A percentile compares a stretch with the other conserved stretches of the same genome.
Evolutionary conservation across 1,284 basidiomycete genomes (phyloP).

Genomic region (Boletus hoseneyae): DNA sequence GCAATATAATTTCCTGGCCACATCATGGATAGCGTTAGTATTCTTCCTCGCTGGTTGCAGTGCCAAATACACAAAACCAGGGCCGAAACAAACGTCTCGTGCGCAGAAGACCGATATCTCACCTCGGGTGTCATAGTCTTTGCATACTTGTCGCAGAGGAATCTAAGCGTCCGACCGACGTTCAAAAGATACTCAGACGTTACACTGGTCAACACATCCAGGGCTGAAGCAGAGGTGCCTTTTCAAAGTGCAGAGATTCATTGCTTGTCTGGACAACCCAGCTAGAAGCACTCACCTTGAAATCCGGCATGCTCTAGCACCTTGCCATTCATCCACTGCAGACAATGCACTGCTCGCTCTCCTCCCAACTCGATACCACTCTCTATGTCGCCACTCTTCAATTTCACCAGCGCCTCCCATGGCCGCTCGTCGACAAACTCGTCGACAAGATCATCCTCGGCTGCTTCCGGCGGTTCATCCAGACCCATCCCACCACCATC

Average conservation of each 20-base stretch:
- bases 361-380: slow-evolving; percentile 42
- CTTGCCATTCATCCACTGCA: slow-evolving; percentile 69
- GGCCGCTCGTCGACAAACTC: slow-evolving; percentile 49
- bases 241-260: slow-evolving; percentile 7
- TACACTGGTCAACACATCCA: slow-evolving; percentile 82
- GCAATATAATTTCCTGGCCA: slow-evolving; percentile 83
- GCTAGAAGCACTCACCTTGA: slow-evolving; percentile 58
- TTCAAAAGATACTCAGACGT: slow-evolving; percentile 81
- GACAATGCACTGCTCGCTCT: slow-evolving; percentile 54
- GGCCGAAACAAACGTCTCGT: background rate
- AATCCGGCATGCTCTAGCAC: slow-evolving; percentile 86
- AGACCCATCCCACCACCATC: slow-evolving; percentile 40
- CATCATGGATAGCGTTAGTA: slow-evolving; percentile 5
- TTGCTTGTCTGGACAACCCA: background rate
- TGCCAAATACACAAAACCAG: background rate
- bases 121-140: slow-evolving; percentile 82
- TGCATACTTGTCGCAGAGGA: slow-evolving; percentile 79
- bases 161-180: slow-evolving; percentile 82
- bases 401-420: slow-evolving; percentile 41
- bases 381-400: slow-evolving; percentile 20
- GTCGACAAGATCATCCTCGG: slow-evolving; percentile 30
- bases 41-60: background rate
- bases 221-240: slow-evolving; percentile 66
- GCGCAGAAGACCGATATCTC: slow-evolving; percentile 20
- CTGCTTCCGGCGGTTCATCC: slow-evolving; percentile 24